A percentile compares a stretch with the other conserved stretches of the same genome.
Conservation (phyloP, 345 rosid genomes). For the Aurinia saxatilis region DNA sequence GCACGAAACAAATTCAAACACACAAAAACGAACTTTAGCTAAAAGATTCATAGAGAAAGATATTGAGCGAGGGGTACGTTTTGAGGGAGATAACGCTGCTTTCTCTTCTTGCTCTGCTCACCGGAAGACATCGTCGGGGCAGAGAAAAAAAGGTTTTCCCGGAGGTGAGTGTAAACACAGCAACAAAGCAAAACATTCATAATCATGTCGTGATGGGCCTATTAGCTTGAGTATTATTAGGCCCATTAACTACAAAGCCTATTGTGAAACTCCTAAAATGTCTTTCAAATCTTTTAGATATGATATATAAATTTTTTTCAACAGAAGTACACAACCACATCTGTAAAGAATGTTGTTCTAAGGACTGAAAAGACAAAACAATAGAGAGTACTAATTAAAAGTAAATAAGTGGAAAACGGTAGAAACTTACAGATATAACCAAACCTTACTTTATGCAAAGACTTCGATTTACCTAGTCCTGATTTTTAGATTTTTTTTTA, state of each 20-base stretch:
- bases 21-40: neutral
- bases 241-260: neutral
- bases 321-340: too few relatives aligned
- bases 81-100: constrained; percentile 65
- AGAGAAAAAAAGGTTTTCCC: neutral
- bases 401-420: too few relatives aligned
- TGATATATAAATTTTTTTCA: too few relatives aligned
- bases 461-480: too few relatives aligned
- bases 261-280: neutral
- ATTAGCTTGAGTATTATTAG: neutral
- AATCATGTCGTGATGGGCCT: constrained; percentile 10
- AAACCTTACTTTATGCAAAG: too few relatives aligned
- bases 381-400: too few relatives aligned
- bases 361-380: too few relatives aligned
- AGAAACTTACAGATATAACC: too few relatives aligned
- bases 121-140: constrained; percentile 41
- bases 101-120: constrained; percentile 62
- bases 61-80: constrained; percentile 33
- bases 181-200: neutral
- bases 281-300: too few relatives aligned
- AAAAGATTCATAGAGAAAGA: neutral
- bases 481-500: too few relatives aligned
- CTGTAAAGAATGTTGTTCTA: too few relatives aligned
- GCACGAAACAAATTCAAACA: neutral
- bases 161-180: neutral